Percentiles rank a stretch among this genome's conserved stretches.
These are phyloP conservation scores for Gossypium longicalyx DNA, from an alignment of 345 rosid genomes.

Conservation along the genomic window DNA sequence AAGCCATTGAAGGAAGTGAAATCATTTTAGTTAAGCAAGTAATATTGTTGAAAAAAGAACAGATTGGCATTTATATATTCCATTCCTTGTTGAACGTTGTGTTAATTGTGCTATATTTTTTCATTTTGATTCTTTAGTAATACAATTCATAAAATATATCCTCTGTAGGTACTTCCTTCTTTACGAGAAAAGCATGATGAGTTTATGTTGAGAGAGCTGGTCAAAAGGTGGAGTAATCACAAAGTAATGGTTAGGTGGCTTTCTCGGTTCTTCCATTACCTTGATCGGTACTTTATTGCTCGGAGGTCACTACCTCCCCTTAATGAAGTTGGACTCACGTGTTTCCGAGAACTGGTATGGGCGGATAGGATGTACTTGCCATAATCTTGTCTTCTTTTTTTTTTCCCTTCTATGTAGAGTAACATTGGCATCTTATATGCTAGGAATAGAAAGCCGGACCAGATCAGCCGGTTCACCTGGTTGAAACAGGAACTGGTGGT, in stretches of 20 bases:
- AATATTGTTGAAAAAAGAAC: neutral
- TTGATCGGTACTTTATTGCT: conserved; percentile 42
- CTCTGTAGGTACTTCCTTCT: conserved; percentile 34
- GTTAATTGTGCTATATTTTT: conserved; percentile 2
- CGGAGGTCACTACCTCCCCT: conserved; percentile 37
- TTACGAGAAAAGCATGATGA: conserved; percentile 38
- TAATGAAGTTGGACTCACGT: conserved; percentile 35
- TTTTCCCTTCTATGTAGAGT: neutral
- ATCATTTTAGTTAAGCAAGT: neutral
- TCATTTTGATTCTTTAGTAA: neutral
- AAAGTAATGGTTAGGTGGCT: conserved; percentile 55
- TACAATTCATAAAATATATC: neutral
- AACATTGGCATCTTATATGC: neutral
- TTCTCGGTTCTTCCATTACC: conserved; percentile 47
- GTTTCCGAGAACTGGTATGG: conserved; percentile 31
- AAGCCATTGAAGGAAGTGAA: neutral
- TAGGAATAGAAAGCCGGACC: neutral
- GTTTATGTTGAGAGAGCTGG: conserved; percentile 47
- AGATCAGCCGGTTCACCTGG: neutral
- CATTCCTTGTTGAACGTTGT: neutral
- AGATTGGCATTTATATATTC: neutral
- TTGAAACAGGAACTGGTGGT: neutral
- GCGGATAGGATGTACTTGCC: neutral
- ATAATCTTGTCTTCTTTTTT: neutral
- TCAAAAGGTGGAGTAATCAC: conserved; percentile 46